These are phyloP conservation scores for Chenopodium suecicum DNA, from an alignment of 148 eudicot species.

Conservation along the genomic window DNA sequence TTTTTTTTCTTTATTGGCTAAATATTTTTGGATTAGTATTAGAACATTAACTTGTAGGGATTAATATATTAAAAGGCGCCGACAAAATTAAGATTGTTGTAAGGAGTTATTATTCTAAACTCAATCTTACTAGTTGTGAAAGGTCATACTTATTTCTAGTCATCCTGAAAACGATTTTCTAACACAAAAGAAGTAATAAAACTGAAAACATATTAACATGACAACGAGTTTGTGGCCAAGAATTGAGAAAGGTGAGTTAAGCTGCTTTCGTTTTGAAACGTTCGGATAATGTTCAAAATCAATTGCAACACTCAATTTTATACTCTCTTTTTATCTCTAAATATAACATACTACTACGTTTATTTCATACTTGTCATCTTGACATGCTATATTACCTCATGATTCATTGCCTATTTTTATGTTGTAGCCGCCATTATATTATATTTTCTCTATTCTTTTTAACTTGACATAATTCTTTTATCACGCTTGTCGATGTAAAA, in stretches of 20 bases:
- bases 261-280: neutral
- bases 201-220: neutral
- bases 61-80: too few species aligned
- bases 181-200: neutral
- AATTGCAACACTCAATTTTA: conserved; percentile 5
- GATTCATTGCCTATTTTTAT: too few species aligned
- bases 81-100: too few species aligned
- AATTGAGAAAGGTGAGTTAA: neutral
- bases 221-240: neutral
- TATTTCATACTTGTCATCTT: neutral
- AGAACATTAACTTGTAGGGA: neutral
- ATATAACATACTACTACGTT: too few species aligned
- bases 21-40: too few species aligned
- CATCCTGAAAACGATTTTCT: neutral
- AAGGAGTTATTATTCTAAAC: too few species aligned
- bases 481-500: too few species aligned
- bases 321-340: neutral
- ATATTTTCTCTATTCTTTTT: too few species aligned
- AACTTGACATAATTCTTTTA: too few species aligned
- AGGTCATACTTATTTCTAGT: neutral
- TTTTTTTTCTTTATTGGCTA: too few species aligned
- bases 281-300: neutral
- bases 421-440: too few species aligned
- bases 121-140: too few species aligned
- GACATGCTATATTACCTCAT: neutral